phyloP scores from a whole-genome alignment of 1,139 yeast species.

The Candida albicans region DNA sequence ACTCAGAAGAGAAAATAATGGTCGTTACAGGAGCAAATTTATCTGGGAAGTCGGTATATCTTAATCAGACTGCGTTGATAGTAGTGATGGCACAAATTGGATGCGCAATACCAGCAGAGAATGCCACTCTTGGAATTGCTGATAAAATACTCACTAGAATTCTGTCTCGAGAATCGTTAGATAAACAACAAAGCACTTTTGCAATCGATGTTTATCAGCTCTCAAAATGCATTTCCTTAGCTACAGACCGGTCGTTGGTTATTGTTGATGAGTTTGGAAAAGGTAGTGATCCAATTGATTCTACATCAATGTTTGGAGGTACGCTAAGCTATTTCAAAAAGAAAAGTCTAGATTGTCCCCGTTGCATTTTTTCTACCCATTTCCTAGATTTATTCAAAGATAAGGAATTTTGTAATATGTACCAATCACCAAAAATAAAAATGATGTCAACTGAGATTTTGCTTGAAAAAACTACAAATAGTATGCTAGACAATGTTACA shows the following conservation, averaged over 20 bases:
- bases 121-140: constrained; percentile 42
- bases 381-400: constrained; percentile 38
- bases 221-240: constrained; percentile 36
- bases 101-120: constrained; percentile 46
- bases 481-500: constrained; percentile 18
- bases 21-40: constrained; percentile 52
- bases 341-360: constrained; percentile 20
- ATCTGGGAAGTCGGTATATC: constrained; percentile 51
- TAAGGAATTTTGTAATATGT: constrained; percentile 1
- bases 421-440: constrained; percentile 4
- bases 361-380: constrained; percentile 42
- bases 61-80: constrained; percentile 44
- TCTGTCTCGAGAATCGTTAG: constrained; percentile 41
- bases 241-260: constrained; percentile 36
- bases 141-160: constrained; percentile 45
- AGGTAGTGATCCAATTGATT: constrained; percentile 48
- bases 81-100: constrained; percentile 50
- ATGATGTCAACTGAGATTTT: constrained; percentile 23
- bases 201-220: constrained; percentile 46
- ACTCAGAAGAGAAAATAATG: constrained; percentile 13
- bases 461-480: constrained; percentile 9
- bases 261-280: constrained; percentile 54
- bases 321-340: constrained; percentile 26
- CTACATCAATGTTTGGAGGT: constrained; percentile 45
- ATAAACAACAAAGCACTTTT: constrained; percentile 45